Base-by-base conservation (phyloP, 306 rosid genomes). In the Vigna hirtella region DNA sequence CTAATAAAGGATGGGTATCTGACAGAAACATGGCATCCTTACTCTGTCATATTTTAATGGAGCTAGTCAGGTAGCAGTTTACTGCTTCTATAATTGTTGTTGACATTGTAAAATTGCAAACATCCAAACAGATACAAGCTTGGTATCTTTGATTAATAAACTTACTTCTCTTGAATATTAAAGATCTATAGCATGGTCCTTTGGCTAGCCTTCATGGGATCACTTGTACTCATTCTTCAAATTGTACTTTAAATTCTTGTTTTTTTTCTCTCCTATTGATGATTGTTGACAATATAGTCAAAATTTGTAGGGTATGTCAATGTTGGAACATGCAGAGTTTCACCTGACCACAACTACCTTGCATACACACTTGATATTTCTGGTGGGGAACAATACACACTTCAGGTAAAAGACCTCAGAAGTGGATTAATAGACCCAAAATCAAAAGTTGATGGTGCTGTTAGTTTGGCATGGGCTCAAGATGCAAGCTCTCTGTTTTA, bases 391-490 rank as follows among this genome's bases (percentile, higher is more conserved):
- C 84, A 55, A 62, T 95, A 91, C 87, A 62, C 77, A 75, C 99
- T 93, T 84, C 91, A 88, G 81, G 81, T 93, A 42, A 95, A 95
- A 83, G 94, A 95, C 88, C 90, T 95, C 13, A 81, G 89, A 84
- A 84, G 80, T 84, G 96, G 96, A 81, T 53, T 66, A 45, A 5
- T 83, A 17, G 81, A 92, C 81, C 87, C 92, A 26, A 83, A 89
- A 9, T 30, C 57, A 58, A 84, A 69, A 82, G 85, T 82, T 51
- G 73, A 84, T 73, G 89, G 85, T 36, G 92, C 89, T 83, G 96
- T 95, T 70, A 92, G 93, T 81, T 75, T 95, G 90, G 96, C 97
- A 66, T 95, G 98, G 98, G 93, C 89, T 61, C 92, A 78, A 81
- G 92, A 89, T 53, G 86, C 93, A 59, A 76, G 75, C 66, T 83